These are phyloP conservation scores for Wickerhamiella domercqiae DNA, from an alignment of 805 yeast genomes.

Conservation along the genomic window DNA sequence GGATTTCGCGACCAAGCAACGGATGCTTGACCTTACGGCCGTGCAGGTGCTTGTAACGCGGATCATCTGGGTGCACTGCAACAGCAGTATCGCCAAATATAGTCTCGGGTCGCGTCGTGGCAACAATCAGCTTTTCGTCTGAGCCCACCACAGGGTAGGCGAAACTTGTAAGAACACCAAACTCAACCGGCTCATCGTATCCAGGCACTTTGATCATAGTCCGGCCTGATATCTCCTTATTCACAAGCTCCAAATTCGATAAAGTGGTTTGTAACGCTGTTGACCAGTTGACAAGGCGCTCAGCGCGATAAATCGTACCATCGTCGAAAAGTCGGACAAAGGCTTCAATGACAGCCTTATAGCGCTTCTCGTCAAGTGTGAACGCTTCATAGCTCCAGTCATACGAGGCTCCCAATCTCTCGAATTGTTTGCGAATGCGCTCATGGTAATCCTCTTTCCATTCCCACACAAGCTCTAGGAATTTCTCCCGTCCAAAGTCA, in stretches of 20 bases:
- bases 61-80: constrained; percentile 93
- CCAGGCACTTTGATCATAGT: constrained; percentile 76
- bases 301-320: constrained; percentile 87
- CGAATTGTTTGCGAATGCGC: constrained; percentile 71
- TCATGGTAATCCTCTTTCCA: constrained; percentile 93
- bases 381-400: constrained; percentile 94
- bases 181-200: constrained; percentile 78
- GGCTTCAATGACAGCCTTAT: constrained; percentile 75
- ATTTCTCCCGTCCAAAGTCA: constrained; percentile 86
- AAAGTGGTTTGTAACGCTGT: constrained; percentile 87
- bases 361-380: constrained; percentile 67
- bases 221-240: constrained; percentile 72
- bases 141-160: constrained; percentile 78
- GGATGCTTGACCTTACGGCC: constrained; percentile 90
- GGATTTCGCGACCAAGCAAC: constrained; percentile 67
- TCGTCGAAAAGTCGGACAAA: constrained; percentile 86
- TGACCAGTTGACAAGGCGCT: constrained; percentile 92
- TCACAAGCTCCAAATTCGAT: constrained; percentile 91
- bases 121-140: constrained; percentile 78
- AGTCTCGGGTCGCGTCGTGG: constrained; percentile 98
- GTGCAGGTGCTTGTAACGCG: constrained; percentile 84
- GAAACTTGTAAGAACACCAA: constrained; percentile 93
- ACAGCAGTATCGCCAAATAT: constrained; percentile 95
- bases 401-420: constrained; percentile 86
- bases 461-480: constrained; percentile 83